Base-by-base conservation (phyloP, 495 filamentous ascomycete species). In the Lophiotrema nucula region DNA sequence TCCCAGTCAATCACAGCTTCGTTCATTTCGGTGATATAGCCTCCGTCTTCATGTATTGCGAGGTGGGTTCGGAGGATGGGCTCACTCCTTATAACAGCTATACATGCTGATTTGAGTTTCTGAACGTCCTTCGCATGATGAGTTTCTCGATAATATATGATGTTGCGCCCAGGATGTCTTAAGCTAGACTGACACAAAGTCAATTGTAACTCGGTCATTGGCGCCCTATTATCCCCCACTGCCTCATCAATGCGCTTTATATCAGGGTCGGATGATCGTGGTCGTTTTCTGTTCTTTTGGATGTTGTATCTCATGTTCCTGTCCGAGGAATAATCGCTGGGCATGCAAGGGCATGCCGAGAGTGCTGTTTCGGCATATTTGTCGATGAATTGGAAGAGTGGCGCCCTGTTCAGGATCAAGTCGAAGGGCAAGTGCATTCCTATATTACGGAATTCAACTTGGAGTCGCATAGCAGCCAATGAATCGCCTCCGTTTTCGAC, bases 401-500 rank as follows among this genome's bases (percentile, higher is more conserved):
- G 31, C 8, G 8, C 31, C 31, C 15, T 35, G 31, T 8, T 35
- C 15, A 35, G 31, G 15, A 35, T 15, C 31, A 8, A 35, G 31
- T 35, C 8, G 8, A 35, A 15, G 15, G 31, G 31, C 31, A 35
- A 35, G 8, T 35, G 31, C 31, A 35, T 8, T 15, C 31, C 31
- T 15, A 35, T 8, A 8, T 33, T 44, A 1, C 38, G n/a, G 11
- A 53, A 18, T 10, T n/a, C n/a, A 1, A n/a, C 23, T 16, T 45
- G 37, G 24, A 53, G 39, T 21, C 6, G 12, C 15, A 56, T 31
- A 6, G 39, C 12, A 4, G 53, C 22, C 27, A 56, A 22, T 2
- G 53, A 56, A 31, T 56, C 53, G 25, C 53, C 53, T n/a, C 53
- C 53, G 47, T 56, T 56, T 3, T n/a, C 21, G 27, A 56, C 39